Conservation (phyloP, 2,329 filamentous ascomycete genomes). For the Penicillium sumatraense region DNA sequence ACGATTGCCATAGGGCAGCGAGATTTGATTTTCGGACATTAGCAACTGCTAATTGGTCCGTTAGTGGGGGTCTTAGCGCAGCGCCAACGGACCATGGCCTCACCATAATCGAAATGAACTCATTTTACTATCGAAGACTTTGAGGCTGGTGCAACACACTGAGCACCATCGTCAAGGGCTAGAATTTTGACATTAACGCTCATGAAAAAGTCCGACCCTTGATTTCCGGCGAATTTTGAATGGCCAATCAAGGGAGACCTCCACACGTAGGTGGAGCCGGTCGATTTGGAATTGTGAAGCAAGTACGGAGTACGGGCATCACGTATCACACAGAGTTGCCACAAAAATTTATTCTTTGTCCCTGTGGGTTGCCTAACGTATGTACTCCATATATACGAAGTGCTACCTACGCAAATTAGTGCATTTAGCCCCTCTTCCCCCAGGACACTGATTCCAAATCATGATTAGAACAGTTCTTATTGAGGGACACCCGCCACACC, state of each 20-base stretch:
- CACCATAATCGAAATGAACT: neutral
- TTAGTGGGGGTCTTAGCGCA: neutral
- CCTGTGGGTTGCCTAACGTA: constrained; percentile 11
- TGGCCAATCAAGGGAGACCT: constrained; percentile 10
- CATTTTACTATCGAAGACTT: neutral
- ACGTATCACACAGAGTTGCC: constrained; percentile 8
- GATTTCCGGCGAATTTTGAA: neutral
- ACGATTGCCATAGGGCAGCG: neutral
- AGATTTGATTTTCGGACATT: neutral
- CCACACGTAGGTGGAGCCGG: constrained; percentile 12
- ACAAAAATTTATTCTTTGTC: constrained; percentile 8
- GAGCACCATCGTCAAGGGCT: neutral
- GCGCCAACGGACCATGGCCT: neutral
- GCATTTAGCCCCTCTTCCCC: neutral
- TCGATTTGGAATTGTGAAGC: constrained; percentile 21
- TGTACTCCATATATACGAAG: no score
- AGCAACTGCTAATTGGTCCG: neutral
- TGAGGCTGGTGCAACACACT: neutral
- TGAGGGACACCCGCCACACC: neutral
- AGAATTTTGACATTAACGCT: neutral
- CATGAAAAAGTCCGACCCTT: neutral
- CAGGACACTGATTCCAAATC: constrained; percentile 17
- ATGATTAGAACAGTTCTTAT: neutral
- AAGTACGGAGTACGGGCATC: constrained; percentile 9
- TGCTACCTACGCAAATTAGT: neutral